Percentiles rank a stretch among this genome's conserved stretches.
These are phyloP conservation scores for Talaromyces stipitatus DNA, from an alignment of 495 filamentous ascomycete genomes.

Conservation along the genomic window DNA sequence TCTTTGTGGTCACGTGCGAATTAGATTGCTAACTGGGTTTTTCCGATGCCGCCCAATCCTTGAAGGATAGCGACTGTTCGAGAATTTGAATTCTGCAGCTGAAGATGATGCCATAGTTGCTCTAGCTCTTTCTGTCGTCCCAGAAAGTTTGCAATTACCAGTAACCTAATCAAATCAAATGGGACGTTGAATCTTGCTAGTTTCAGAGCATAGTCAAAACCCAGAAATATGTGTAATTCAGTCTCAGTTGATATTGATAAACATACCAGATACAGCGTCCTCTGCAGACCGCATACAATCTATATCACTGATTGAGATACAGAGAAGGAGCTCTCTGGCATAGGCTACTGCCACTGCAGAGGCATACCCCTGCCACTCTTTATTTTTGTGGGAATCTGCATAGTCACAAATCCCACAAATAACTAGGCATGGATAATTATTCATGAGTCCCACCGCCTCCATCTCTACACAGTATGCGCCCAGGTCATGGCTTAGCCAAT, in stretches of 20 bases:
- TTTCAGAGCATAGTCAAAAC: too few relatives aligned
- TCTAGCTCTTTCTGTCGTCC: conserved; percentile 20
- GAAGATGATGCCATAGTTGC: conserved; percentile 16
- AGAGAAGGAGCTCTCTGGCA: conserved; percentile 14
- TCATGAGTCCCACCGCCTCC: conserved; percentile 23
- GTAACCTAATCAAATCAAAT: too few relatives aligned
- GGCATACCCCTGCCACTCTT: too few relatives aligned
- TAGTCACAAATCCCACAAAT: conserved; percentile 23
- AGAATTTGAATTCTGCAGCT: conserved; percentile 8
- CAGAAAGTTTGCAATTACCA: too few relatives aligned
- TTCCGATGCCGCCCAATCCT: conserved; percentile 36
- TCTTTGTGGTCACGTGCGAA: conserved; percentile 23
- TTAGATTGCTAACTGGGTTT: conserved; percentile 33
- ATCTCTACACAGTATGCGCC: too few relatives aligned
- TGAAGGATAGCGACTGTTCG: conserved; percentile 23
- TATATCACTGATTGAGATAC: too few relatives aligned
- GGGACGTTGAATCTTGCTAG: too few relatives aligned
- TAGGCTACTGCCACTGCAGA: conserved; percentile 18
- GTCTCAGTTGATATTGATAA: too few relatives aligned
- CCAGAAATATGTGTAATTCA: too few relatives aligned
- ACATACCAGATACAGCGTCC: too few relatives aligned
- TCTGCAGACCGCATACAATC: too few relatives aligned
- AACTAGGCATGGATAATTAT: conserved; percentile 16
- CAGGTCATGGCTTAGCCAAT: conserved; percentile 15
- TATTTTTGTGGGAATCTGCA: conserved; percentile 21